These are phyloP conservation scores for Buddleja alternifolia DNA, from an alignment of 257 asterid species.

Conservation along the genomic window DNA sequence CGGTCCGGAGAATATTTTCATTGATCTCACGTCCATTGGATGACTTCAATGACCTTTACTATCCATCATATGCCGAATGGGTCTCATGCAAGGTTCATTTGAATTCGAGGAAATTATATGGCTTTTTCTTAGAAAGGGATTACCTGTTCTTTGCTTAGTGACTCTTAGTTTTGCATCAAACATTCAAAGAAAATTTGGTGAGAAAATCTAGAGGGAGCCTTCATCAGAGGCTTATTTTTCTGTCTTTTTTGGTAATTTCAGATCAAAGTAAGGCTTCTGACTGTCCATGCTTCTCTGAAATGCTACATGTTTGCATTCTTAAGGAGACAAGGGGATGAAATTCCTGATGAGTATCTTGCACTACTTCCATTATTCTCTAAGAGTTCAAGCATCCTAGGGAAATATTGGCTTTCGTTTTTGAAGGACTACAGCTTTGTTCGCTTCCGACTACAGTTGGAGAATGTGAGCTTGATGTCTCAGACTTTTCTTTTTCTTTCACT, in stretches of 20 bases:
- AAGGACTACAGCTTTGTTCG: slow-evolving; percentile 77
- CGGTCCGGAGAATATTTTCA: slow-evolving; percentile 93
- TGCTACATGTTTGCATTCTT: slow-evolving; percentile 81
- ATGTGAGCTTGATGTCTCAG: slow-evolving; percentile 60
- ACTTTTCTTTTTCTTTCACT: slow-evolving; percentile 26
- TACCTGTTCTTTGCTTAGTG: slow-evolving; percentile 20
- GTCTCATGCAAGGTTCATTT: slow-evolving; percentile 92
- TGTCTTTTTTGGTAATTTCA: slow-evolving; percentile 41
- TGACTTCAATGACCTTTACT: slow-evolving; percentile 87
- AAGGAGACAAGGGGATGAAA: slow-evolving; percentile 66
- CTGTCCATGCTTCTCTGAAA: slow-evolving; percentile 95
- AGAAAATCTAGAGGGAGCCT: slow-evolving; percentile 13
- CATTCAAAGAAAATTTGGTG: slow-evolving; percentile 17
- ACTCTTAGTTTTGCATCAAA: slow-evolving; percentile 29
- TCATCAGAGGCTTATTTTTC: slow-evolving; percentile 34
- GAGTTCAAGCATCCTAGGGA: slow-evolving; percentile 75
- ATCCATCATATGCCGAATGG: slow-evolving; percentile 99
- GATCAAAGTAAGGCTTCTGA: slow-evolving; percentile 95
- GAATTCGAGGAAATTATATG: slow-evolving; percentile 11
- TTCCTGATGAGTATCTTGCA: slow-evolving; percentile 75
- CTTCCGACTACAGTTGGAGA: slow-evolving; percentile 62
- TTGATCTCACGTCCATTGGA: slow-evolving; percentile 91
- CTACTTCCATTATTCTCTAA: slow-evolving; percentile 83
- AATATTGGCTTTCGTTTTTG: slow-evolving; percentile 86
- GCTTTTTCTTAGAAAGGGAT: slow-evolving; percentile 17